A percentile compares a stretch with the other conserved stretches of the same genome.
Evolutionary conservation across 2,329 filamentous ascomycete species (phyloP).

Genomic region (Cladobotryum mycophilum): DNA sequence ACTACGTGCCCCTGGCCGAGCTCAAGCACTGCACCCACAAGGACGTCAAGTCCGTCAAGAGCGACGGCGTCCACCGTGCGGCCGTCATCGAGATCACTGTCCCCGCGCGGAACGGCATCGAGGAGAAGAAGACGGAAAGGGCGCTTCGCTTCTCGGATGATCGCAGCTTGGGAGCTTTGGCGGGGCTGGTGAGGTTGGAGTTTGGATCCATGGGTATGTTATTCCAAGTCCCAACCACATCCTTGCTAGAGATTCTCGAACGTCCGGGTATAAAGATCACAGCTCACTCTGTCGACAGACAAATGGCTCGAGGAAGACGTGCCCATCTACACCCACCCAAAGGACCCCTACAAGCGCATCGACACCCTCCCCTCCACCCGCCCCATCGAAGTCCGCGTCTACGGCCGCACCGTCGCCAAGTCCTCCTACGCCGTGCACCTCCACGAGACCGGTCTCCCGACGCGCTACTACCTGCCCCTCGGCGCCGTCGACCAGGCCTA

Average conservation of each 20-base stretch:
- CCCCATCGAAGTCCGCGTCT: conserved; percentile 42
- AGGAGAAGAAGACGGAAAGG: conserved; percentile 24
- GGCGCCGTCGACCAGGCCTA: conserved; percentile 40
- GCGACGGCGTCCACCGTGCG: conserved; percentile 19
- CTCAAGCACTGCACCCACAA: conserved; percentile 22
- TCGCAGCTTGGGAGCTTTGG: conserved; percentile 27
- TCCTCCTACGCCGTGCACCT: conserved; percentile 45
- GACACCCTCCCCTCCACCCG: conserved; percentile 54
- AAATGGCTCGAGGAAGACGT: conserved; percentile 50
- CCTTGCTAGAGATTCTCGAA: background rate
- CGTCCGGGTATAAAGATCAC: too few species aligned
- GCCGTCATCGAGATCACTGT: conserved; percentile 28
- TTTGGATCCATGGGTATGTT: conserved; percentile 28
- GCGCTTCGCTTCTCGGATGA: conserved; percentile 35
- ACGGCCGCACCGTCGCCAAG: conserved; percentile 42
- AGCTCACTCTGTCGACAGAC: conserved; percentile 18
- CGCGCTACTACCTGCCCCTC: conserved; percentile 53
- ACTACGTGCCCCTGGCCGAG: conserved; percentile 31
- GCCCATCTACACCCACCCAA: conserved; percentile 56
- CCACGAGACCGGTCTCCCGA: conserved; percentile 53
- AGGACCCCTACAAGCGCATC: conserved; percentile 60
- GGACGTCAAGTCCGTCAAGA: conserved; percentile 22
- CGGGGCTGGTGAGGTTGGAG: conserved; percentile 28
- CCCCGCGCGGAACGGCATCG: conserved; percentile 17
- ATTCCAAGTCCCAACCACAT: background rate